Evolutionary conservation across 225 moss, liverwort and hornwort genomes (phyloP), one percentile per base, ranked within the genome.

Genomic region (Neckera pumila): DNA sequence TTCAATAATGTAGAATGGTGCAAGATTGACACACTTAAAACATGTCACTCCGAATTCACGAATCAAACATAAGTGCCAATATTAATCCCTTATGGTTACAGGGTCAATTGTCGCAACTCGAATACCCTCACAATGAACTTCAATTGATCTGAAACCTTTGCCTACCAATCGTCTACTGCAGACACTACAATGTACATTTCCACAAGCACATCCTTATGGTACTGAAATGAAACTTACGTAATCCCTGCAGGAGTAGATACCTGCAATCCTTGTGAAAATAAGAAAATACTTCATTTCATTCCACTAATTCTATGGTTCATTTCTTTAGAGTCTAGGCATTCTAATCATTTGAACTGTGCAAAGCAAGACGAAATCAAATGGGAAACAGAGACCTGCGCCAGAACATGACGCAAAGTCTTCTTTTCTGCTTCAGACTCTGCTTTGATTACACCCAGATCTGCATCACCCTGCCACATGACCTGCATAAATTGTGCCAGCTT

Each of bases 401-500:
- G 34, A 83, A 80, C 9, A 67, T 42, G 40, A 66, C 36, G 27
- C 20, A 9, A 57, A 73, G 12, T 45, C 22, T 42, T 84, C 64
- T 38, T 58, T n/a, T 45, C 70, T 77, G 61, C 70, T 76, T 38
- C 63, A 88, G 40, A 65, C 49, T 83, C 77, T 66, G 38, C 53
- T 88, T 86, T 90, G 64, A 59, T 60, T 75, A 77, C 42, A 26
- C 84, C 69, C 74, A 81, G 19, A 84, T 81, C 63, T 89, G 83
- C 85, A 86, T 87, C 91, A 78, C 80, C 81, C 88, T 38, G 75
- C 90, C 59, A 90, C 92, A 84, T 92, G 93, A 83, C 94, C 93
- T 49, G 91, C 88, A 75, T 95, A 97, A 69, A 97, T 90, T 89
- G 93, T 96, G 87, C 97, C 97, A 86, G 93, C 86, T 91, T 97